Evolutionary conservation across 495 filamentous ascomycete genomes (phyloP).

Genomic region (Daldinia vernicosa): DNA sequence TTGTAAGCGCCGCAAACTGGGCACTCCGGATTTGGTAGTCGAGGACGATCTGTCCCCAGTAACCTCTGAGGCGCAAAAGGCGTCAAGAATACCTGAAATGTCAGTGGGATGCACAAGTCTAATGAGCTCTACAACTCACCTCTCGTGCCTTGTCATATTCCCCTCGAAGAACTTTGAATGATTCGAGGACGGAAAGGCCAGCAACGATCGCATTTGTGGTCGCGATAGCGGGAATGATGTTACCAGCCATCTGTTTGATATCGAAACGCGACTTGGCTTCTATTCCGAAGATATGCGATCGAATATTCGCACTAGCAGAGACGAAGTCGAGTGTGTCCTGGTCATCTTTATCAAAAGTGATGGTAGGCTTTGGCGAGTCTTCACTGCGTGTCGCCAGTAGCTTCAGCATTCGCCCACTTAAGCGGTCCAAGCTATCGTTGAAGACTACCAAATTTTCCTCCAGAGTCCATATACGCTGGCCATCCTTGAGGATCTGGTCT

Average conservation of each 20-base stretch:
- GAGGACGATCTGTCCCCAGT: conserved; percentile 73
- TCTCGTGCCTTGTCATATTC: conserved; percentile 71
- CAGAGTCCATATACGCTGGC: conserved; percentile 80
- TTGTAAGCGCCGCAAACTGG: conserved; percentile 81
- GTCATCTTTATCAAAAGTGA: conserved; percentile 97
- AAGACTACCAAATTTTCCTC: conserved; percentile 89
- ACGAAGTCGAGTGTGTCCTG: conserved; percentile 96
- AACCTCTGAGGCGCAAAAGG: conserved; percentile 81
- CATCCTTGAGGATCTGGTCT: conserved; percentile 65
- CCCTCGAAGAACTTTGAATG: conserved; percentile 86
- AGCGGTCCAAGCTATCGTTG: conserved; percentile 78
- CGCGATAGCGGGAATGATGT: conserved; percentile 98
- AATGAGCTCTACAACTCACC: conserved; percentile 54
- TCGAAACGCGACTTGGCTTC: conserved; percentile 91
- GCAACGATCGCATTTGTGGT: conserved; percentile 98
- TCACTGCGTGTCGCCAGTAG: conserved; percentile 61
- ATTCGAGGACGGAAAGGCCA: conserved; percentile 89
- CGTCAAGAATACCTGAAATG: conserved; percentile 76
- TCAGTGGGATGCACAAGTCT: conserved; percentile 5
- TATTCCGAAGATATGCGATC: conserved; percentile 86
- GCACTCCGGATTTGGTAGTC: conserved; percentile 81
- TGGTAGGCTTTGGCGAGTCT: conserved; percentile 64
- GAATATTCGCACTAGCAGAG: conserved; percentile 85
- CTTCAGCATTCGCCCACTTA: conserved; percentile 76
- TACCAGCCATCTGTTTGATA: conserved; percentile 98